phyloP scores from a whole-genome alignment of 2,329 filamentous ascomycete genomes.

The Cadophora gregata region DNA sequence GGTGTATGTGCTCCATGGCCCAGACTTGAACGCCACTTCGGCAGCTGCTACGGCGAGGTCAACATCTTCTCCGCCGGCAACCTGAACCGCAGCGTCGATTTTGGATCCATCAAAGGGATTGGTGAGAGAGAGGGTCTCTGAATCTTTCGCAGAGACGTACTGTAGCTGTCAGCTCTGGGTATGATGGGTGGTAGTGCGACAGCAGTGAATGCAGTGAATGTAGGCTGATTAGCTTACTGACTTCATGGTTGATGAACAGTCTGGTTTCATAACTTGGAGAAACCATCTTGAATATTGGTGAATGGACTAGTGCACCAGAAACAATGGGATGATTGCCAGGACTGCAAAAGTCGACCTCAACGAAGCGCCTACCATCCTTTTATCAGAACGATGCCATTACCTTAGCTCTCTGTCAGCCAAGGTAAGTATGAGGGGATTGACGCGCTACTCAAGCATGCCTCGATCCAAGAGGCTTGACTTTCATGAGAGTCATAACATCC shows the following conservation, averaged over 20 bases:
- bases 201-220: not conserved
- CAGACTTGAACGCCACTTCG: slow-evolving; percentile 49
- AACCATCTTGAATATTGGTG: not conserved
- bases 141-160: slow-evolving; percentile 26
- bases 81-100: slow-evolving; percentile 47
- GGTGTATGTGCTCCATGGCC: slow-evolving; percentile 45
- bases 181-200: slow-evolving; percentile 38
- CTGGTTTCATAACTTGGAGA: slow-evolving; percentile 19
- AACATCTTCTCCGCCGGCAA: slow-evolving; percentile 45
- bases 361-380: not conserved
- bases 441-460: not conserved
- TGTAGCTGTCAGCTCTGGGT: slow-evolving; percentile 44
- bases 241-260: slow-evolving; percentile 58
- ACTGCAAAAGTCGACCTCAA: not conserved
- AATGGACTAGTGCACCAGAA: not conserved
- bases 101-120: slow-evolving; percentile 55
- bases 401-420: not conserved
- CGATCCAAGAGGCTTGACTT: not conserved
- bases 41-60: slow-evolving; percentile 53
- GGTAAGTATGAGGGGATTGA: not conserved
- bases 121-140: slow-evolving; percentile 22
- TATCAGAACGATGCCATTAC: not conserved
- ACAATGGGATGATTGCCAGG: not conserved
- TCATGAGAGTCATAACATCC: not conserved
- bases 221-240: slow-evolving; percentile 29